phyloP scores from a whole-genome alignment of 148 eudicot species.

The Fallopia convolvulus region DNA sequence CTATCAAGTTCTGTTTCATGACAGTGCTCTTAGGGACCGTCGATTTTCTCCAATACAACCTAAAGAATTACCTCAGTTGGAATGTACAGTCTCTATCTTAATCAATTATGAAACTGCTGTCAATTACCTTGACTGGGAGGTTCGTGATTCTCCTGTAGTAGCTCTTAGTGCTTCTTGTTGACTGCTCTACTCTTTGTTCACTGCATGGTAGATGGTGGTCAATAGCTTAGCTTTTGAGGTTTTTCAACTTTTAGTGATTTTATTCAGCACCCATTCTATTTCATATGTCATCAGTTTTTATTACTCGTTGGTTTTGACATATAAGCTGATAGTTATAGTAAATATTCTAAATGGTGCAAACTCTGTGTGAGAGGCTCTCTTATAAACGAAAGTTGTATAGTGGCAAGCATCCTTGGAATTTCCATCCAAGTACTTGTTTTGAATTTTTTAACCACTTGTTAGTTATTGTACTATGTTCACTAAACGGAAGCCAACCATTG shows the following conservation, averaged over 20 bases:
- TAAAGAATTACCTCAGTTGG: constrained; percentile 82
- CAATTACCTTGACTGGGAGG: constrained; percentile 97
- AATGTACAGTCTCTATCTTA: constrained; percentile 91
- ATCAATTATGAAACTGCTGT: constrained; percentile 67
- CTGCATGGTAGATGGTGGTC: neutral
- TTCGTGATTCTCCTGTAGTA: constrained; percentile 15
- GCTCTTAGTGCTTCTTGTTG: neutral
- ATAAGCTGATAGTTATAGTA: neutral
- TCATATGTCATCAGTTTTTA: neutral
- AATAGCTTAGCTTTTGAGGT: neutral
- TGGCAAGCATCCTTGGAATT: neutral
- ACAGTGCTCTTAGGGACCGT: constrained; percentile 89
- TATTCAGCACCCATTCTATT: neutral
- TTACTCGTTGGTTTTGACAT: neutral
- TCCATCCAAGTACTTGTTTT: neutral
- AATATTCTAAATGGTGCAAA: neutral
- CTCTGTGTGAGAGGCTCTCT: neutral
- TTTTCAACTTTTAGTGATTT: neutral
- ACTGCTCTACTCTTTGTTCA: neutral
- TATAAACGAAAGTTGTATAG: neutral
- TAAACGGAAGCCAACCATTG: too few relatives aligned
- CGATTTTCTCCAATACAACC: constrained; percentile 88
- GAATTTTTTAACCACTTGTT: neutral
- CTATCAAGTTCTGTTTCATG: constrained; percentile 17
- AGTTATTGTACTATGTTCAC: neutral